Percentiles rank a stretch among this genome's conserved stretches.
Conservation (phyloP, 2,329 filamentous ascomycete genomes). For the Chaetomium sp. region DNA sequence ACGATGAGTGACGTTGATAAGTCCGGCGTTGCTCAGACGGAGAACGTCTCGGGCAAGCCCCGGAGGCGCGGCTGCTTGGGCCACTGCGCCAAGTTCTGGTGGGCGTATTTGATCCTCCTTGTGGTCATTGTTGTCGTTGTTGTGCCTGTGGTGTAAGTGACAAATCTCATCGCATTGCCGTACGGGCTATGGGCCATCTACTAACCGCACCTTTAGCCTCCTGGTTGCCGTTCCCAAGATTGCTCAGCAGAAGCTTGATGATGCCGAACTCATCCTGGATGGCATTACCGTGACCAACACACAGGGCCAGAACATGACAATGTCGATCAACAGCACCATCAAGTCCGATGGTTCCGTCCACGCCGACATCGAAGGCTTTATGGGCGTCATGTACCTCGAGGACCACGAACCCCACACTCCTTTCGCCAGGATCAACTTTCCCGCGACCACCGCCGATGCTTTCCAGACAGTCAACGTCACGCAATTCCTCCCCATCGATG, state of each 20-base stretch:
- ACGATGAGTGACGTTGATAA: conserved; percentile 33
- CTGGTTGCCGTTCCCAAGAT: conserved; percentile 59
- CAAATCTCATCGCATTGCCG: neutral
- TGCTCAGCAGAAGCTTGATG: conserved; percentile 58
- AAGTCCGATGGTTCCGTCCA: conserved; percentile 54
- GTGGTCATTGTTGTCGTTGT: conserved; percentile 55
- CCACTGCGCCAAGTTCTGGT: conserved; percentile 63
- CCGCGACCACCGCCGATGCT: conserved; percentile 52
- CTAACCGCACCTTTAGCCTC: conserved; percentile 46
- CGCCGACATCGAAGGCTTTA: conserved; percentile 54
- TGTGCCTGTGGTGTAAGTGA: conserved; percentile 62
- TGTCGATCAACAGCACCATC: conserved; percentile 61
- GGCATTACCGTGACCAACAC: conserved; percentile 54
- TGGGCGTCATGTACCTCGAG: conserved; percentile 58
- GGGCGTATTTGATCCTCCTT: conserved; percentile 58
- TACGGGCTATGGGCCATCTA: neutral
- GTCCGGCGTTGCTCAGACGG: conserved; percentile 40
- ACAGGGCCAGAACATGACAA: conserved; percentile 47
- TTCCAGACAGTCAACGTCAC: conserved; percentile 55
- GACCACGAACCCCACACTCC: conserved; percentile 50
- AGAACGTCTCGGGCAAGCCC: conserved; percentile 38
- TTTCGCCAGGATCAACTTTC: conserved; percentile 56
- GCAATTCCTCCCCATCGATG: conserved; percentile 50
- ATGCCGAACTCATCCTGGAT: conserved; percentile 55
- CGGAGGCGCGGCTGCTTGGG: conserved; percentile 47